phyloP scores from a whole-genome alignment of 1,284 basidiomycete species.

The Puccinia coronata region DNA sequence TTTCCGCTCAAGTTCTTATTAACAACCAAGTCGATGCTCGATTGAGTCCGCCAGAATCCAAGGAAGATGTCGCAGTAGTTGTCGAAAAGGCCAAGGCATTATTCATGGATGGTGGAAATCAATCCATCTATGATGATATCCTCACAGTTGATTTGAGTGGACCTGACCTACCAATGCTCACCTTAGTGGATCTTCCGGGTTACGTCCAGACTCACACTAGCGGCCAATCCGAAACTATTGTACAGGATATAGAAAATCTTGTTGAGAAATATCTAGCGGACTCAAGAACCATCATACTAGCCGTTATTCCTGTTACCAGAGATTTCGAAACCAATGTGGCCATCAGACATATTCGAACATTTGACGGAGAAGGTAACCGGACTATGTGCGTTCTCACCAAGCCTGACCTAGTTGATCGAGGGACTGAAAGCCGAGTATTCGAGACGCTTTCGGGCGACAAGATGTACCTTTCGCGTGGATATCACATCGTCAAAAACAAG shows the following conservation, averaged over 20 bases:
- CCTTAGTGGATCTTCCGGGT: conserved; percentile 93
- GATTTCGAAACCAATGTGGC: conserved; percentile 97
- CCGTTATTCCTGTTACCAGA: conserved; percentile 95
- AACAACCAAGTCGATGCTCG: not conserved
- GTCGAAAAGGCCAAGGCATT: conserved; percentile 87
- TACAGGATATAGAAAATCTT: conserved; percentile 82
- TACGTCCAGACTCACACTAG: conserved; percentile 92
- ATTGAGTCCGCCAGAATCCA: conserved; percentile 68
- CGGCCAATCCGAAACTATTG: conserved; percentile 91
- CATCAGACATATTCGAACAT: conserved; percentile 82
- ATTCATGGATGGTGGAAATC: conserved; percentile 83
- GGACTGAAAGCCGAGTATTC: conserved; percentile 77
- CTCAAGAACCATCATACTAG: conserved; percentile 88
- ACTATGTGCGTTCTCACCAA: conserved; percentile 98
- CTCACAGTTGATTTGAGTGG: conserved; percentile 86
- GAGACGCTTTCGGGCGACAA: not conserved
- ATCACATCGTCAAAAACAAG: conserved; percentile 18
- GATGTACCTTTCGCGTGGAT: not conserved
- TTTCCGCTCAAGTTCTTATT: not conserved
- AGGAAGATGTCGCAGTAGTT: conserved; percentile 60
- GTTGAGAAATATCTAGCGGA: conserved; percentile 97
- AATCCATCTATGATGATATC: conserved; percentile 88
- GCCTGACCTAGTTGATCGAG: conserved; percentile 91
- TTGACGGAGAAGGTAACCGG: conserved; percentile 88
- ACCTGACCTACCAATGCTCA: conserved; percentile 91